These are phyloP conservation scores for Acorus calamus DNA, from an alignment of 106 monocot genomes.

Conservation along the genomic window DNA sequence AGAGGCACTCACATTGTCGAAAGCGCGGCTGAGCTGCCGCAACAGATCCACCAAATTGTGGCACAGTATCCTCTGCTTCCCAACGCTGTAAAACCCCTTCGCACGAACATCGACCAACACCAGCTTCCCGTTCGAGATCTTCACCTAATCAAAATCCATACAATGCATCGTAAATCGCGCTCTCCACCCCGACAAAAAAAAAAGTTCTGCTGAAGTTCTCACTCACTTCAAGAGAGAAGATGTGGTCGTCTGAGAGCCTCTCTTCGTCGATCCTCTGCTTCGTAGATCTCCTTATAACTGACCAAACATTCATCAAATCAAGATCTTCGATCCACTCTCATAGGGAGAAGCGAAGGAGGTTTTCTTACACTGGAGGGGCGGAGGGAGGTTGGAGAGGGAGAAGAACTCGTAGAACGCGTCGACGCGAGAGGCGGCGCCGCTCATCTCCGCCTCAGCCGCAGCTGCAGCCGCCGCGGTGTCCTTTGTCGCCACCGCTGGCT, in stretches of 20 bases:
- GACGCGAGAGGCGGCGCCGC: conserved; percentile 52
- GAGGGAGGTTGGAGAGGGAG: conserved; percentile 72
- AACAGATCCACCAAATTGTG: conserved; percentile 86
- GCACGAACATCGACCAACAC: conserved; percentile 61
- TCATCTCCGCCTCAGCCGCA: conserved; percentile 54
- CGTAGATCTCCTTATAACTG: conserved; percentile 60
- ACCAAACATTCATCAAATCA: not conserved
- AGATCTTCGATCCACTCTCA: no score
- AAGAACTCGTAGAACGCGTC: conserved; percentile 96
- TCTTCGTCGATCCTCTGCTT: conserved; percentile 52
- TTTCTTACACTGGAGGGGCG: conserved; percentile 68
- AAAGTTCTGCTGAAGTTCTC: no score
- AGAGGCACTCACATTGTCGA: conserved; percentile 49
- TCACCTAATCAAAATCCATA: conserved; percentile 36
- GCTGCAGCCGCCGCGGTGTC: not conserved
- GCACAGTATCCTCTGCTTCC: conserved; percentile 78
- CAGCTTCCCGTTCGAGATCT: conserved; percentile 86
- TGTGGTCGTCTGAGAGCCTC: conserved; percentile 47
- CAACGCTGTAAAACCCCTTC: conserved; percentile 78
- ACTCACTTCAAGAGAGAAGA: conserved; percentile 82
- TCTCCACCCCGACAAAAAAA: no score
- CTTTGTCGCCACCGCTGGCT: no score
- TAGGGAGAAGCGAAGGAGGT: no score
- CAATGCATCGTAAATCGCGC: no score
- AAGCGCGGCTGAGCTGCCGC: conserved; percentile 77